Conservation (phyloP, 2,329 filamentous ascomycete species). For the Phoma sp. region DNA sequence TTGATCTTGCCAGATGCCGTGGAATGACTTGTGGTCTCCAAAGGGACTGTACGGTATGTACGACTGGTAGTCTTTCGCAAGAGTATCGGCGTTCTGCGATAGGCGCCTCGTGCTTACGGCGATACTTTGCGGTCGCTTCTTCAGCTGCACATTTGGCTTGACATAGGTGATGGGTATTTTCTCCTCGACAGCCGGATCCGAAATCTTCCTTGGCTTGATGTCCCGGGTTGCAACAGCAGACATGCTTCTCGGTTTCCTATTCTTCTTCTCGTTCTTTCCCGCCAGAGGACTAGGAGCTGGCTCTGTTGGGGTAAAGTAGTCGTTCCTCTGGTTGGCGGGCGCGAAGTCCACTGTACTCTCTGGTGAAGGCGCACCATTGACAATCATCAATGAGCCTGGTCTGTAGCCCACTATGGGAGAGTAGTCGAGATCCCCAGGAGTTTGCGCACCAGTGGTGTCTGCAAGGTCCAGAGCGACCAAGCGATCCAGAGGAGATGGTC, state of each 20-base stretch:
- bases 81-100: slow-evolving; percentile 9
- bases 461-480: slow-evolving; percentile 29
- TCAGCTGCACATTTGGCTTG: slow-evolving; percentile 14
- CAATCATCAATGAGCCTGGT: slow-evolving; percentile 54
- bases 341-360: slow-evolving; percentile 37
- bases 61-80: slow-evolving; percentile 14
- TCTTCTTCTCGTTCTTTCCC: slow-evolving; percentile 26
- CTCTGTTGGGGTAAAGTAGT: slow-evolving; percentile 39
- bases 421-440: slow-evolving; percentile 52
- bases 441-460: slow-evolving; percentile 41
- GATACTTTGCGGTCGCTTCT: slow-evolving; percentile 23
- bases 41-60: slow-evolving; percentile 17
- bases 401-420: slow-evolving; percentile 50
- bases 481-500: slow-evolving; percentile 28
- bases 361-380: slow-evolving; percentile 56
- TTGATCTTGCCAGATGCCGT: slow-evolving; percentile 10
- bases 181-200: slow-evolving; percentile 7
- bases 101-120: slow-evolving; percentile 20
- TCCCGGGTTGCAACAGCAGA: slow-evolving; percentile 24
- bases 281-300: slow-evolving; percentile 25
- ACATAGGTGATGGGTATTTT: slow-evolving; percentile 16
- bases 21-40: slow-evolving; percentile 12
- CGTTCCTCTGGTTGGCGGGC: slow-evolving; percentile 3
- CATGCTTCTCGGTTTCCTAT: slow-evolving; percentile 36
- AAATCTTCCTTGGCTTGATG: background rate